Base-by-base conservation (phyloP, 2,329 filamentous ascomycete genomes). In the Apiospora marii region DNA sequence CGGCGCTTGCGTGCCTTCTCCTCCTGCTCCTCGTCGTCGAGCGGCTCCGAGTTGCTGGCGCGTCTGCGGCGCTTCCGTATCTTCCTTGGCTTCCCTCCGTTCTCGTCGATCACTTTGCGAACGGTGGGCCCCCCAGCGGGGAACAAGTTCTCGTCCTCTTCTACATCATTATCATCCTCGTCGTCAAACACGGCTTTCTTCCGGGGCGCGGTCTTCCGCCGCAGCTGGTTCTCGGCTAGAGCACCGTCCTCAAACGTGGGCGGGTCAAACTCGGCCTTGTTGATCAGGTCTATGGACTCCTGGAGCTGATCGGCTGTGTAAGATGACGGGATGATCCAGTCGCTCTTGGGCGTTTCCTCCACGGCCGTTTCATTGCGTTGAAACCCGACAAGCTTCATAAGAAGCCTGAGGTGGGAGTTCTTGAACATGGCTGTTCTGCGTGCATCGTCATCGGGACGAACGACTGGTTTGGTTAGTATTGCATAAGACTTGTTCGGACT, bases 371-470 rank as follows among this genome's bases (percentile, higher is more conserved):
- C 82, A 12, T 88, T 81, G 4, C 92, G 87, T 77, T 92, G 87
- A 74, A 97, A 89, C 0, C 93, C 93, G 24, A 92, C 86, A 0
- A 96, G 87, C 1, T 87, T 92, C 89, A 98, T 92, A 4, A 99
- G 88, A 1, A 98, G 90, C 46, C 95, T 92, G 2, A 98, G 87
- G 78, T 96, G 92, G 13, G 93, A 92, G 81, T 98, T 97, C 80
- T 94, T 97, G 85, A 97, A 97, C 83, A 98, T 91, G 37, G 94
- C 92, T 30, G 87, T 88, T 69, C 91, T 91, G 53, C 91, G 90
- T 68, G 89, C 87, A 67, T 93, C 90, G 58, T 89, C 90, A 72
- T 92, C 90, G 0, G 93, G 87, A 69, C 87, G 88, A 70, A 95
- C 83, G 72, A 83, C 90, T 92, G 77, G 24, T 27, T 46, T 44